phyloP scores from a whole-genome alignment of 306 rosid genomes.

The Delonix regia region DNA sequence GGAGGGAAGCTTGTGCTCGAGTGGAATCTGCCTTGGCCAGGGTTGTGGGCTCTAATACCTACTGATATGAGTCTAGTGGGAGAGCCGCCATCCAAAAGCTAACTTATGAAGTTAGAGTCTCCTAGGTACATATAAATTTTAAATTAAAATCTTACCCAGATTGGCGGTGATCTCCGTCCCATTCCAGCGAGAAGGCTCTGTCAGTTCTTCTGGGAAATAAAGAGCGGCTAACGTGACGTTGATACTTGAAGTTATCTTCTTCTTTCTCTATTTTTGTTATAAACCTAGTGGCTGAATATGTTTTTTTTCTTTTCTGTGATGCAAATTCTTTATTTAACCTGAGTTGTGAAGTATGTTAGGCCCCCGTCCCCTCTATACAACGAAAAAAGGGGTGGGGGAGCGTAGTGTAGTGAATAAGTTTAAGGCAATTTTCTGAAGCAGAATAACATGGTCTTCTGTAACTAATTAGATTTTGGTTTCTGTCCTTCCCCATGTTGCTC shows the following conservation, averaged over 20 bases:
- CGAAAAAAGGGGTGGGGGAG: conserved; percentile 12
- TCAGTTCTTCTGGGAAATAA: conserved; percentile 57
- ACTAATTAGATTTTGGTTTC: neutral
- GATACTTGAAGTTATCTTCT: conserved; percentile 30
- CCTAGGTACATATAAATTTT: neutral
- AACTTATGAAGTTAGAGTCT: neutral
- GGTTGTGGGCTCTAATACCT: neutral
- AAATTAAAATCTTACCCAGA: neutral
- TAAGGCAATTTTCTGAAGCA: conserved; percentile 23
- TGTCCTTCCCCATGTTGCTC: neutral
- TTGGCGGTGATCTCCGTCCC: conserved; percentile 48
- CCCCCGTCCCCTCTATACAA: neutral
- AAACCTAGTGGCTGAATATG: conserved; percentile 25
- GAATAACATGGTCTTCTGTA: neutral
- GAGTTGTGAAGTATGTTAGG: conserved; percentile 28
- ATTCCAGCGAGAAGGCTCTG: conserved; percentile 46
- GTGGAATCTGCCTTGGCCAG: conserved; percentile 3
- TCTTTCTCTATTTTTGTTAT: neutral
- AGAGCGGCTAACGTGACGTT: conserved; percentile 67
- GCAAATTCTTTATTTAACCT: conserved; percentile 23
- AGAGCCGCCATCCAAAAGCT: neutral
- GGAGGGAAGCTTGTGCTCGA: conserved; percentile 10
- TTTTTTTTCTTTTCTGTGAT: conserved; percentile 19
- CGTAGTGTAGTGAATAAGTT: conserved; percentile 4
- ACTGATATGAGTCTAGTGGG: neutral